Evolutionary conservation across 495 filamentous ascomycete species (phyloP), one percentile per base, ranked within the genome.

Genomic region (Trichoderma reesei): DNA sequence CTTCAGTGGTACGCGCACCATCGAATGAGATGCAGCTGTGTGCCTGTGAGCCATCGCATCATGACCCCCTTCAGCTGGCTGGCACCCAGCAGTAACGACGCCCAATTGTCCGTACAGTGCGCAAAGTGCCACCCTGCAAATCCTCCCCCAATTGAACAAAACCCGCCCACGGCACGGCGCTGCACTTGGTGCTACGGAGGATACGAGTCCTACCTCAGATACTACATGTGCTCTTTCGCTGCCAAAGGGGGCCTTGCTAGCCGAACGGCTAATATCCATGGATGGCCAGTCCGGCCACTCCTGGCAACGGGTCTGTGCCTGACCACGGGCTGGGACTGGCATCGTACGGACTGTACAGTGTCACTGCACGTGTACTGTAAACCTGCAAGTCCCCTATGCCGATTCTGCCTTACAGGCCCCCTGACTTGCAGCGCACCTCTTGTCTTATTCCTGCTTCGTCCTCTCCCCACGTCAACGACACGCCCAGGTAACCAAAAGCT

Each of bases 391-490:
- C 33, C 51, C 34, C 26, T 56, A 14, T 34, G 51, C 31, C 26
- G 51, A 56, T 56, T 56, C 51, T 56, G 51, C 51, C 51, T 56
- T 56, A 56, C 51, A 2, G 51, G 51, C 11, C 51, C 51, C 51
- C 51, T 56, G 51, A 56, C 51, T 14, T 39, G 26, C 26, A 26
- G 26, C 26, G 46, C 46, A 54, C n/a, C n/a, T 18, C 26, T 11
- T 54, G 26, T 16, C 46, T 56, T 14, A 33, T n/a, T 9, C 11
- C 14, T 20, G 9, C 46, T 54, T 56, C 51, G 20, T 56, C 34
- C 51, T 56, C 51, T 56, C 51, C 51, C 51, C 51, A 56, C 51
- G 51, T 56, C 51, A 56, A 56, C 51, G 51, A 56, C 51, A 33
- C 20, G 26, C 8, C 20, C 51, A 56, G 10, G 13, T 26, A 56